These are phyloP conservation scores for Mucor circinelloides DNA, from an alignment of 371 early-diverging fungal genomes.

Conservation along the genomic window DNA sequence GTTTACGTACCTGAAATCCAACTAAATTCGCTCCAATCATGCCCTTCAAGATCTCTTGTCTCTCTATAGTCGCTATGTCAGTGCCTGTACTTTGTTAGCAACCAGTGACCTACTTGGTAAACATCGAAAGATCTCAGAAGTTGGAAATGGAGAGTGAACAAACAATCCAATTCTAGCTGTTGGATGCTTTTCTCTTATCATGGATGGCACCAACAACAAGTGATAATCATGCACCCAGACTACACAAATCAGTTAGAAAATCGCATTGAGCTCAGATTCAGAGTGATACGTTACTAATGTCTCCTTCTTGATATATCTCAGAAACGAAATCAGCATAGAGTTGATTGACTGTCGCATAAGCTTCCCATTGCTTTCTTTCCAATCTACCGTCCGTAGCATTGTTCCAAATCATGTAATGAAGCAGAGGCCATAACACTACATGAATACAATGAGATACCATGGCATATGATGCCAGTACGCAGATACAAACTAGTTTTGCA, in stretches of 20 bases:
- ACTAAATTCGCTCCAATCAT: slow-evolving; percentile 89
- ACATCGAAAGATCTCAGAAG: slow-evolving; percentile 92
- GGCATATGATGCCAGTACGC: too few species aligned
- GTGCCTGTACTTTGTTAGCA: too few species aligned
- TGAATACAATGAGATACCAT: neutral
- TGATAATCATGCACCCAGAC: slow-evolving; percentile 99
- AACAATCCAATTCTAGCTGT: slow-evolving; percentile 92
- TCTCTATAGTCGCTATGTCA: slow-evolving; percentile 47
- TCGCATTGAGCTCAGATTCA: neutral
- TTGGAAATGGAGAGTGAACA: slow-evolving; percentile 97
- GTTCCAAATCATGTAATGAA: slow-evolving; percentile 97
- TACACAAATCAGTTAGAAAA: slow-evolving; percentile 16
- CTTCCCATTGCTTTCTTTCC: slow-evolving; percentile 80
- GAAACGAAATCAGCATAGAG: slow-evolving; percentile 82
- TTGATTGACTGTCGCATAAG: slow-evolving; percentile 86
- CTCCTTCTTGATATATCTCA: slow-evolving; percentile 76
- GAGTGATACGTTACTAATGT: slow-evolving; percentile 65
- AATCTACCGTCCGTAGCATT: slow-evolving; percentile 68
- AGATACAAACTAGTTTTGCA: slow-evolving; percentile 79
- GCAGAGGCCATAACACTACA: slow-evolving; percentile 93
- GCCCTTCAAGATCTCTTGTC: slow-evolving; percentile 90
- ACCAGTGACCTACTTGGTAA: slow-evolving; percentile 69
- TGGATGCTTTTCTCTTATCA: slow-evolving; percentile 81
- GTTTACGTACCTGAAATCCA: slow-evolving; percentile 81
- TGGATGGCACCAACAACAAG: slow-evolving; percentile 85